Evolutionary conservation across 441 rosid species (phyloP), one percentile per base, ranked within the genome.

Genomic region (Manihot esculenta): DNA sequence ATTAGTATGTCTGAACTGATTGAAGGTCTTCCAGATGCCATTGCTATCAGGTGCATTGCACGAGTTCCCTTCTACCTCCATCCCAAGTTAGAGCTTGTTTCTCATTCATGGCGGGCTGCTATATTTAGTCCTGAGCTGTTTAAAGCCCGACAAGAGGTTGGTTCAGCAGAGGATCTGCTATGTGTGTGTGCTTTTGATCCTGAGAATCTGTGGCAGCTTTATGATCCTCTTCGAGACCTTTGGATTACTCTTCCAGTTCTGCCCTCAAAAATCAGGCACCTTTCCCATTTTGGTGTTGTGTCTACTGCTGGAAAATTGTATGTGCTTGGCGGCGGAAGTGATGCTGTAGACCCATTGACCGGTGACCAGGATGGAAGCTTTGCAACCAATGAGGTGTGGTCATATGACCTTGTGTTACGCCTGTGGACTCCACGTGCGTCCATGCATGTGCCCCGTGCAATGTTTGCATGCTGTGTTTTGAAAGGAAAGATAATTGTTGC

Each of bases 341-440:
- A 94, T 57, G 97, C 91, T 2, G 99, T 94, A 10, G 97, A 92
- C 74, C 97, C 92, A 0, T 73, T 80, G 65, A 94, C 99, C 0
- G 99, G 99, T 18, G 99, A 94, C 65, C 99, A 94, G 66, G 87
- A 89, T 56, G 99, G 99, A 33, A 90, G 91, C 66, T 94, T 94
- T 69, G 97, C 99, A 0, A 88, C 97, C 10, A 84, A 87, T 66
- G 95, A 94, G 78, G 97, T 94, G 49, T 94, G 97, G 97, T 87
- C 92, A 23, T 94, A 88, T 75, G 99, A 94, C 71, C 92, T 88
- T 48, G 70, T 92, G 14, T 63, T 66, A 42, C 84, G 90, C 23
- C 85, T 70, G 18, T 92, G 99, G 99, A 68, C 83, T 12, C 82
- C 74, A 0, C 65, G 86, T 21, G 86, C 94, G 27, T 68, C 97